Evolutionary conservation across 768 basidiomycete species (phyloP).

Genomic region (Mycena vulgaris): DNA sequence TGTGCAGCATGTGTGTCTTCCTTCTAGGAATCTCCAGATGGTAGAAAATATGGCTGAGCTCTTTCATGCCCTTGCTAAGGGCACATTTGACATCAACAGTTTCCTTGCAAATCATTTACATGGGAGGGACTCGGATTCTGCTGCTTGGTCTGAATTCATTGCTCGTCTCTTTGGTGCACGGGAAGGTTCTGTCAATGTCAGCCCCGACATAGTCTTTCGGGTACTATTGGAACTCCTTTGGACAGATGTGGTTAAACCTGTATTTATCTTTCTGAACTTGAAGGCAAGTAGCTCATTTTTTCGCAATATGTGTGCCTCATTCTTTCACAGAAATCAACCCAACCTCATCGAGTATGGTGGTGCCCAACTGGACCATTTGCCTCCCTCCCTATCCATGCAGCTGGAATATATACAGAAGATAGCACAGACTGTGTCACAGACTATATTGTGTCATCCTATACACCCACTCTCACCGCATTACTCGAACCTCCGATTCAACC

Average conservation of each 20-base stretch:
- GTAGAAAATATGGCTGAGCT: neutral
- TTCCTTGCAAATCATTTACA: constrained; percentile 5
- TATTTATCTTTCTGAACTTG: neutral
- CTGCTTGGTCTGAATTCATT: too few species aligned
- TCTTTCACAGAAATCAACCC: neutral
- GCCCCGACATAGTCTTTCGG: too few species aligned
- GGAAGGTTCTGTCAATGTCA: too few species aligned
- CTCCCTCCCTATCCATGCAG: constrained; percentile 37
- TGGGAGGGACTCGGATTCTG: neutral
- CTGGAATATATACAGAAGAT: constrained; percentile 25
- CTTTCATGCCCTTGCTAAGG: neutral
- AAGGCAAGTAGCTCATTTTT: neutral
- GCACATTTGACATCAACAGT: constrained; percentile 4
- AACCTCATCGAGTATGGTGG: constrained; percentile 13
- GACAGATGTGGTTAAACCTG: too few species aligned
- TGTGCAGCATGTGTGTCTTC: neutral
- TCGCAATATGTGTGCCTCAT: neutral
- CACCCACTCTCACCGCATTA: constrained; percentile 32
- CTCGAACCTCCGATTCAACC: constrained; percentile 3
- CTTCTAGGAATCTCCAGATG: neutral
- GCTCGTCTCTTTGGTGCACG: too few species aligned
- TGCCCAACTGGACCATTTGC: constrained; percentile 15
- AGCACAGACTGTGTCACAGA: constrained; percentile 18
- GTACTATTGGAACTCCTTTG: too few species aligned
- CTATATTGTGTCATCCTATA: constrained; percentile 39